Percentiles rank a stretch among this genome's conserved stretches.
Evolutionary conservation across 2,329 filamentous ascomycete species (phyloP).

Genomic region (Clathrospora elynae): DNA sequence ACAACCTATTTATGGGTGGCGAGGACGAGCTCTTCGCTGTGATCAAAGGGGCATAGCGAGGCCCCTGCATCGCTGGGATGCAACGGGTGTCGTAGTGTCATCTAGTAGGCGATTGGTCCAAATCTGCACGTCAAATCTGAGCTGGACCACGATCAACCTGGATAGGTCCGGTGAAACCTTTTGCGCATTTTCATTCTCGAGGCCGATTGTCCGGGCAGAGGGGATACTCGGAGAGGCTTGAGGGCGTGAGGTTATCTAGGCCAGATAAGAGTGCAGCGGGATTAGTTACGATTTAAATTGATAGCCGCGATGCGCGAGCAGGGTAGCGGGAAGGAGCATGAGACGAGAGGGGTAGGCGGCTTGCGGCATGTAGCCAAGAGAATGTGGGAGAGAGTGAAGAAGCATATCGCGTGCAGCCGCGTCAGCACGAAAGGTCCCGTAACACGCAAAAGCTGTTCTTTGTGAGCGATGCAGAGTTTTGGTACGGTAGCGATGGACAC

Average conservation of each 20-base stretch:
- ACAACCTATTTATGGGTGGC: conserved; percentile 44
- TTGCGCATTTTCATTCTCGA: conserved; percentile 33
- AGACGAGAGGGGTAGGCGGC: conserved; percentile 23
- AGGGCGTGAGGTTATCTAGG: background rate
- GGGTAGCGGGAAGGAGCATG: conserved; percentile 6
- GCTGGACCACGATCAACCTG: conserved; percentile 26
- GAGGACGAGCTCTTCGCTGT: conserved; percentile 30
- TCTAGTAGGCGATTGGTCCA: conserved; percentile 29
- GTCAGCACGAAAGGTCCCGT: conserved; percentile 15
- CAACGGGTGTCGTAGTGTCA: conserved; percentile 15
- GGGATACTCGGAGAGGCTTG: conserved; percentile 1
- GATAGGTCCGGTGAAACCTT: conserved; percentile 36
- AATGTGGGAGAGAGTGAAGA: conserved; percentile 20
- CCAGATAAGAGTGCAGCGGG: conserved; percentile 3
- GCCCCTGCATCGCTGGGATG: conserved; percentile 37
- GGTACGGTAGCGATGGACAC: conserved; percentile 13
- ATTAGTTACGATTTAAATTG: conserved; percentile 6
- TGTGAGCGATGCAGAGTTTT: conserved; percentile 10
- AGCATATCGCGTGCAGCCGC: conserved; percentile 27
- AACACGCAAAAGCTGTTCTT: conserved; percentile 4
- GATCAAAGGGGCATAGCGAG: conserved; percentile 29
- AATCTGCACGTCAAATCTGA: conserved; percentile 33
- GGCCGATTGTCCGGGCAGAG: conserved; percentile 15
- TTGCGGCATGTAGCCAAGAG: conserved; percentile 31
- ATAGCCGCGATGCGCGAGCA: conserved; percentile 21